Base-by-base conservation (phyloP, 441 rosid species). In the Sinapis alba region DNA sequence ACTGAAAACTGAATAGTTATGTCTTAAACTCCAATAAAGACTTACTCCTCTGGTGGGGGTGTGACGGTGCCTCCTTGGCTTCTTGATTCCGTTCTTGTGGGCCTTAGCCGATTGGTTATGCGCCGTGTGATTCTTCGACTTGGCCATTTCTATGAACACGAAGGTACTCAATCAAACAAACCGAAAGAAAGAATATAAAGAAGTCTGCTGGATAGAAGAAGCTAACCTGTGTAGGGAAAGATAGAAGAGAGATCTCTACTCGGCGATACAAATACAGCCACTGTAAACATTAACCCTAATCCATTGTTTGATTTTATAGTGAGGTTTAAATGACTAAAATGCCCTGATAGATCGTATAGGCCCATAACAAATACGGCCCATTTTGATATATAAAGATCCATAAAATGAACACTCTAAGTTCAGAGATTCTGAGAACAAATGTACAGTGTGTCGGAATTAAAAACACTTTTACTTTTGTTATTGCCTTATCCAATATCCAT, bases 61-160 rank as follows among this genome's bases (percentile, higher is more conserved):
- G 89, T 88, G 92, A 78, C 99, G 95, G 41, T 95, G 98, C 78
- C 88, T 96, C 84, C 79, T 88, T 10, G 99, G 98, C 76, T 91
- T 96, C 93, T 96, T 96, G 86, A 96, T 96, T 65, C 99, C 99
- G 63, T 96, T 96, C 93, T 79, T 87, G 75, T 96, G 99, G n/a
- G 97, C 97, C 84, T 96, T 96, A 76, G 88, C 83, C 3, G 99
- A 96, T 85, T 96, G 99, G 87, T 96, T 96, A 81, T 93, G 97
- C 0, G 98, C 98, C 0, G 99, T 96, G 87, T 96, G 99, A 20
- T 96, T 96, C 97, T 96, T 96, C 77, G 99, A 96, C 96, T 96
- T 96, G 21, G 99, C 99, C 98, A 95, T 95, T 59, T 83, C 90
- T 89, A 78, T 72, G 0, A 16, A 5, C 47, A 27, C 54, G 0